Evolutionary conservation across 2,329 filamentous ascomycete genomes (phyloP), one percentile per base, ranked within the genome.

Genomic region (Phialophora macrospora): DNA sequence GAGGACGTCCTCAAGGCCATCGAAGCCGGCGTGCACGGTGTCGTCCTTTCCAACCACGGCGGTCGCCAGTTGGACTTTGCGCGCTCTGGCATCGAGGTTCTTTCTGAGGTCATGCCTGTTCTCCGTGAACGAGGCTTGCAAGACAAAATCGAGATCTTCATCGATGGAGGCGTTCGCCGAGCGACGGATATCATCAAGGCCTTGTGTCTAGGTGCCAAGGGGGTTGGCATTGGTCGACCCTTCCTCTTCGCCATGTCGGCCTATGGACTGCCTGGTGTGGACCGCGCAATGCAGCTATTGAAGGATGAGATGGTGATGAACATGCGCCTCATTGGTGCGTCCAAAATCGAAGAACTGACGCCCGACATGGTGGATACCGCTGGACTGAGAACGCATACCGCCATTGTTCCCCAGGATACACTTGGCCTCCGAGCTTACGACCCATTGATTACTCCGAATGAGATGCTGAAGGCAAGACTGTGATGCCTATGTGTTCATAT

Each of bases 241-340:
- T 98, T 99, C 83, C 80, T 99, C 66, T 99, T 93, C 76, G 94
- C 95, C 74, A 98, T 99, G 94, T 91, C 89, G 69, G 88, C 92
- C 9, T 98, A 98, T 74, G 95, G 95, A 1, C 80, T 92, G 66
- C 84, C 89, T 2, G 95, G 95, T 69, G 94, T 98, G 22, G 91
- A 96, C 75, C 86, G 92, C 38, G 95, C 95, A 34, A 97, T 98
- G 90, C 90, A 93, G 78, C 81, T 97, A 65, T 84, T 97, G 72
- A 93, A 91, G 81, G 95, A 98, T 74, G 95, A 99, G 84, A 91
- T 99, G 87, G 93, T 96, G 81, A 98, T 98, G 94, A 95, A 94
- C 75, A 98, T 99, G 95, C 87, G 95, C 6, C 81, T 99, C 69
- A 92, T 99, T 72, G 95, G 95, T 9, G 91, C 88, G 65, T 86